These are phyloP conservation scores for Puccinia coronata DNA, from an alignment of 1,284 basidiomycete species.

Conservation along the genomic window DNA sequence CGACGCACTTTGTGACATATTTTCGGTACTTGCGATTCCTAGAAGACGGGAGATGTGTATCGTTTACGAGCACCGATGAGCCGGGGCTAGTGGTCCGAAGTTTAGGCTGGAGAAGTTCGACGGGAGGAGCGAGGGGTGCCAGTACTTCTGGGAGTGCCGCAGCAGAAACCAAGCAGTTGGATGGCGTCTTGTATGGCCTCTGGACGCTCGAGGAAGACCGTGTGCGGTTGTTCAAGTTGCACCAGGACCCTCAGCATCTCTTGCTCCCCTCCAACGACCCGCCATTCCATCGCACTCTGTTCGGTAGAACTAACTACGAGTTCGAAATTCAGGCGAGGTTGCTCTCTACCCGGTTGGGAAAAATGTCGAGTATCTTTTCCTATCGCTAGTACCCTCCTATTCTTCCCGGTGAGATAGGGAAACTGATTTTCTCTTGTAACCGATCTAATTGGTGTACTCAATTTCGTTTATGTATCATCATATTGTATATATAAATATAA, in stretches of 20 bases:
- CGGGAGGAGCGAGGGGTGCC: neutral
- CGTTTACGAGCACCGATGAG: slow-evolving; percentile 28
- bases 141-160: neutral
- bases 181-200: neutral
- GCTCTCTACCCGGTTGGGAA: neutral
- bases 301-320: neutral
- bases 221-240: neutral
- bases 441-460: neutral
- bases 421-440: slow-evolving; percentile 5
- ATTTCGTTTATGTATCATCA: too few relatives aligned
- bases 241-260: neutral
- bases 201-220: neutral
- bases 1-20: slow-evolving; percentile 36
- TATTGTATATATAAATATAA: too few relatives aligned
- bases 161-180: neutral
- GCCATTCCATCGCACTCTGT: neutral
- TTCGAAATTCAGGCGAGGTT: slow-evolving; percentile 1
- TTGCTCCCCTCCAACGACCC: neutral
- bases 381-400: too few relatives aligned
- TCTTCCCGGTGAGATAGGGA: too few relatives aligned
- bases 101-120: neutral
- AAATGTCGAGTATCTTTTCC: neutral
- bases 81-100: slow-evolving; percentile 5
- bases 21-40: slow-evolving; percentile 38
- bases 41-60: slow-evolving; percentile 11